Base-by-base conservation (phyloP, 495 filamentous ascomycete genomes). In the Daldinia childiae region DNA sequence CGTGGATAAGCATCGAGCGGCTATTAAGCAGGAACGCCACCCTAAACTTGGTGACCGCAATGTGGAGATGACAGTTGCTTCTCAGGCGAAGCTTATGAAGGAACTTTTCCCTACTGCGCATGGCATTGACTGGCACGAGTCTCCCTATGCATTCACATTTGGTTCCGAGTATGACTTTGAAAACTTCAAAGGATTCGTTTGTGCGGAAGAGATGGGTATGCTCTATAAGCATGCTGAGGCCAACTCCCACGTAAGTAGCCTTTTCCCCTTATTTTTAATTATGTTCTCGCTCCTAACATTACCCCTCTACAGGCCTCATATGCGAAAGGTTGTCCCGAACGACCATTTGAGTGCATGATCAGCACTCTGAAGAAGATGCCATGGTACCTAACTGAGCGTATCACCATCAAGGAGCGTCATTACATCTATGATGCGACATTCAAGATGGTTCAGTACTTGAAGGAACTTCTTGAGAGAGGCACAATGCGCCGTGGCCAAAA, bases 341-440 rank as follows among this genome's bases (percentile, higher is more conserved):
- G 92, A 1, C 86, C 89, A 9, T 94, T 88, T 68, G 92, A 95
- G 80, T 90, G 85, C 41, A 84, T 92, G 74, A 91, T 93, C 68
- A 91, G 87, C 69, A 92, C 89, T 0, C 80, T 95, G 57, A 86
- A 86, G 73, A 95, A 94, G 83, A 83, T 90, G 70, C 92, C 92
- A 0, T 95, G 92, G 92, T 85, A 86, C 39, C 83, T 84, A 30
- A 79, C 86, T 0, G 78, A 88, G 29, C 55, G 84, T 65, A 90
- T 93, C 80, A 92, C 88, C 0, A 78, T 94, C 32, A 80, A 81
- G 36, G 85, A 91, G 65, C 89, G 92, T 14, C 82, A 88, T 38
- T 69, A 80, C 3, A 66, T 94, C 17, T 90, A 88, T 78, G 72
- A 84, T 0, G 70, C 87, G 12, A 79, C 84, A 30, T 65, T 82